Percentiles rank a stretch among this genome's conserved stretches.
Conservation (phyloP, 1,284 basidiomycete species). For the Ceratobasidium sp. region DNA sequence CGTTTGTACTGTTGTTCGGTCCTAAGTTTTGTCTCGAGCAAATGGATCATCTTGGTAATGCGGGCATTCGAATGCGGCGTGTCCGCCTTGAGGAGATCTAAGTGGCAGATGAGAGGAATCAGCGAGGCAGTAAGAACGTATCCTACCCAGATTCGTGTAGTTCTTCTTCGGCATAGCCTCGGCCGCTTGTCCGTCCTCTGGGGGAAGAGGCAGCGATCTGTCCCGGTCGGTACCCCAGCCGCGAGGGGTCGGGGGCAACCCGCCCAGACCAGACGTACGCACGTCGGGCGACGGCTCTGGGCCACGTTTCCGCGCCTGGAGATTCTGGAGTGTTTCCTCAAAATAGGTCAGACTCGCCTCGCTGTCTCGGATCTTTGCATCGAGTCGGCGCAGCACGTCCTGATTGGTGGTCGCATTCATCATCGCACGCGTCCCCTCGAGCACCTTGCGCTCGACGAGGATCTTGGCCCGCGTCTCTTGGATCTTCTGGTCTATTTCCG, state of each 20-base stretch:
- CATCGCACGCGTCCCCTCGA: conserved; percentile 85
- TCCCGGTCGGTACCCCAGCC: conserved; percentile 46
- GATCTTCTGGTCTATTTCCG: conserved; percentile 88
- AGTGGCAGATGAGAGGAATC: conserved; percentile 24
- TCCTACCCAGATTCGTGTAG: conserved; percentile 69
- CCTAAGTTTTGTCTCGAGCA: conserved; percentile 98
- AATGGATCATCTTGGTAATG: conserved; percentile 97
- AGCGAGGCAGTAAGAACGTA: conserved; percentile 32
- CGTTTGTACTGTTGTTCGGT: conserved; percentile 98
- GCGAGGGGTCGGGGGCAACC: conserved; percentile 37
- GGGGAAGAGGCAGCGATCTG: conserved; percentile 48
- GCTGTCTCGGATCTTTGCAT: conserved; percentile 89
- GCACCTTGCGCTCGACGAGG: conserved; percentile 90
- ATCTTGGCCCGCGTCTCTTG: conserved; percentile 91
- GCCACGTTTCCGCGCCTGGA: conserved; percentile 79
- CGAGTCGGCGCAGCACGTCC: conserved; percentile 83
- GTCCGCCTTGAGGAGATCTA: conserved; percentile 96
- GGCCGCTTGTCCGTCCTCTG: conserved; percentile 56
- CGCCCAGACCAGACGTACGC: conserved; percentile 12
- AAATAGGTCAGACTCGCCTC: conserved; percentile 89
- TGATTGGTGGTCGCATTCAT: conserved; percentile 86
- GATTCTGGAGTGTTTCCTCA: conserved; percentile 84
- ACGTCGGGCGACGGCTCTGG: conserved; percentile 49
- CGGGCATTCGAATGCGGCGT: conserved; percentile 96
- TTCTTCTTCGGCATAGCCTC: conserved; percentile 52